Evolutionary conservation across 2,329 filamentous ascomycete genomes (phyloP).

Genomic region (Rasamsonia emersonii): DNA sequence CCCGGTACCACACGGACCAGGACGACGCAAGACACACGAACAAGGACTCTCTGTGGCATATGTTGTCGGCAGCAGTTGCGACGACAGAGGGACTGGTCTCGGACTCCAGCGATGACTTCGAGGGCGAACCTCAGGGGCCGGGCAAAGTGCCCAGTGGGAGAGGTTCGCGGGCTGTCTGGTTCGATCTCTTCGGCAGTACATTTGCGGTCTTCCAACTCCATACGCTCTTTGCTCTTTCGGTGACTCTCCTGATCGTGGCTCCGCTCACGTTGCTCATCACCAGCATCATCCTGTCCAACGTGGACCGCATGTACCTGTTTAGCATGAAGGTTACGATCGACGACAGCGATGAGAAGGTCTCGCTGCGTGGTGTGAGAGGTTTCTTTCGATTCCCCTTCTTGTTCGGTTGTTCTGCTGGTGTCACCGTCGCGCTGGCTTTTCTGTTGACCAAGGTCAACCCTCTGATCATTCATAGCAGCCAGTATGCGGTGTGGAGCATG

Average conservation of each 20-base stretch:
- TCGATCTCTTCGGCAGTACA: constrained; percentile 74
- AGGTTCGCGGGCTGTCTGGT: constrained; percentile 73
- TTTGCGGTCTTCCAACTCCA: constrained; percentile 73
- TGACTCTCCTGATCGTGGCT: constrained; percentile 71
- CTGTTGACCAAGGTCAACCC: constrained; percentile 78
- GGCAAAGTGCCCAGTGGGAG: constrained; percentile 59
- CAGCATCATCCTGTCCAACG: constrained; percentile 58
- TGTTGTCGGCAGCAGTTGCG: constrained; percentile 75
- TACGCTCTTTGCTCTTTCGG: constrained; percentile 79
- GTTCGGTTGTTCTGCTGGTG: constrained; percentile 56
- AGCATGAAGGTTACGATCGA: constrained; percentile 55
- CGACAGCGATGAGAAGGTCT: constrained; percentile 52
- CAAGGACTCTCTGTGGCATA: constrained; percentile 71
- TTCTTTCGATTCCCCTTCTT: constrained; percentile 77
- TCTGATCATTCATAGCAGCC: constrained; percentile 80
- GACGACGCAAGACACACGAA: constrained; percentile 73
- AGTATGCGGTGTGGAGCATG: constrained; percentile 84
- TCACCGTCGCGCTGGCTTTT: constrained; percentile 65
- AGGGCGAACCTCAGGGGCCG: constrained; percentile 47
- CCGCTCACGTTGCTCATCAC: constrained; percentile 65
- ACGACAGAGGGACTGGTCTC: constrained; percentile 65
- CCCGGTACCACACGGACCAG: constrained; percentile 83
- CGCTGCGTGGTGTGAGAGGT: constrained; percentile 68
- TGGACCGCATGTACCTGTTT: constrained; percentile 85
- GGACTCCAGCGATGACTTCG: constrained; percentile 59